Conservation (phyloP, 441 rosid genomes). For the Geranium incanum region DNA sequence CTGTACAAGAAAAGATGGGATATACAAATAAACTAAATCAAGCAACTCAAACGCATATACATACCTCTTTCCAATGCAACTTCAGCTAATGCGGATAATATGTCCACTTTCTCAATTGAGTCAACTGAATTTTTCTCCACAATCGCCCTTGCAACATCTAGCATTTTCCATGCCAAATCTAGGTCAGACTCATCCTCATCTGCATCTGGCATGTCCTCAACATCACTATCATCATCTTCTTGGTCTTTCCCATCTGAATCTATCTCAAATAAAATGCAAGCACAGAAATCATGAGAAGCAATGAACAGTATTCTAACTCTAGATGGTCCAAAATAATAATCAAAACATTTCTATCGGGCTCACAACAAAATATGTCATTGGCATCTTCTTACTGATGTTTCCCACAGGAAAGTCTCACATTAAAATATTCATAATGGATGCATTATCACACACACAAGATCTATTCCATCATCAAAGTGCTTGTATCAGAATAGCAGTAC, state of each 20-base stretch:
- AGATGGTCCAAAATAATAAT: neutral
- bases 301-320: neutral
- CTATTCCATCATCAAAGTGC: neutral
- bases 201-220: slow-evolving; percentile 52
- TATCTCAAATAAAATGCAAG: slow-evolving; percentile 14
- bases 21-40: neutral
- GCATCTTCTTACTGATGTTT: neutral
- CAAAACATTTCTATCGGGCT: neutral
- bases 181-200: slow-evolving; percentile 90
- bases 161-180: slow-evolving; percentile 93
- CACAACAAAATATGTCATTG: neutral
- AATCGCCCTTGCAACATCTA: slow-evolving; percentile 85
- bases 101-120: slow-evolving; percentile 74
- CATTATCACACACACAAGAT: neutral
- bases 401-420: neutral
- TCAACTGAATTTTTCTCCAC: slow-evolving; percentile 55
- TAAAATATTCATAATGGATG: neutral
- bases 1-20: neutral
- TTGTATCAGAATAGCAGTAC: neutral
- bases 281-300: slow-evolving; percentile 9
- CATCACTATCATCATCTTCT: slow-evolving; percentile 45
- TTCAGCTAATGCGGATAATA: slow-evolving; percentile 71
- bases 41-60: slow-evolving; percentile 17
- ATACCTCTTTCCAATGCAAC: slow-evolving; percentile 84
- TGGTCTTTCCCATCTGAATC: slow-evolving; percentile 41